These are phyloP conservation scores for Candida suzukii DNA, from an alignment of 805 yeast species.

Conservation along the genomic window DNA sequence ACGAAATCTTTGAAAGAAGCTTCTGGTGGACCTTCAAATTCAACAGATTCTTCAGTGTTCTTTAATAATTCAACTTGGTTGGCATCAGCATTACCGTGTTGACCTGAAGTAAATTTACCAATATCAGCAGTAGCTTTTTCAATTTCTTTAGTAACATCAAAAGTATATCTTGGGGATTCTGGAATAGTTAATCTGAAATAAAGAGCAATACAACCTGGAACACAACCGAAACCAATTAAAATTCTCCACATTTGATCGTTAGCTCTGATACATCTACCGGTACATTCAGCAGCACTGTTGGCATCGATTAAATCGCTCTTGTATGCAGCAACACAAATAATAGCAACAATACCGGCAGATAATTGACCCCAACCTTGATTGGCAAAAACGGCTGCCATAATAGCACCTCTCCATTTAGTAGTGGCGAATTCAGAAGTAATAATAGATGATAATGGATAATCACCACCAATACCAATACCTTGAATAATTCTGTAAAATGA, in stretches of 20 bases:
- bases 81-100: slow-evolving; percentile 40
- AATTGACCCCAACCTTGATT: slow-evolving; percentile 98
- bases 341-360: slow-evolving; percentile 76
- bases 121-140: slow-evolving; percentile 51
- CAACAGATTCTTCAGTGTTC: slow-evolving; percentile 37
- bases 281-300: slow-evolving; percentile 53
- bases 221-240: slow-evolving; percentile 80
- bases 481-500: slow-evolving; percentile 74
- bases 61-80: slow-evolving; percentile 37
- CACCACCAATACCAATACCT: slow-evolving; percentile 99
- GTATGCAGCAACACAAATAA: slow-evolving; percentile 71
- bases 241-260: slow-evolving; percentile 95
- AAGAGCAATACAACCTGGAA: slow-evolving; percentile 78
- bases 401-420: slow-evolving; percentile 97
- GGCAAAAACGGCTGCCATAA: slow-evolving; percentile 93
- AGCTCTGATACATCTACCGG: slow-evolving; percentile 60
- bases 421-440: slow-evolving; percentile 90
- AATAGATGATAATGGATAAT: slow-evolving; percentile 89
- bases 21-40: slow-evolving; percentile 56
- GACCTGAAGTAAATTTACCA: slow-evolving; percentile 43
- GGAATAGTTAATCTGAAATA: slow-evolving; percentile 92
- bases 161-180: slow-evolving; percentile 87
- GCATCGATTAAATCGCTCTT: slow-evolving; percentile 53
- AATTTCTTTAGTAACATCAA: slow-evolving; percentile 62
- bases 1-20: slow-evolving; percentile 74